Evolutionary conservation across 495 filamentous ascomycete genomes (phyloP).

Genomic region (Aspergillus carlsbadensis): DNA sequence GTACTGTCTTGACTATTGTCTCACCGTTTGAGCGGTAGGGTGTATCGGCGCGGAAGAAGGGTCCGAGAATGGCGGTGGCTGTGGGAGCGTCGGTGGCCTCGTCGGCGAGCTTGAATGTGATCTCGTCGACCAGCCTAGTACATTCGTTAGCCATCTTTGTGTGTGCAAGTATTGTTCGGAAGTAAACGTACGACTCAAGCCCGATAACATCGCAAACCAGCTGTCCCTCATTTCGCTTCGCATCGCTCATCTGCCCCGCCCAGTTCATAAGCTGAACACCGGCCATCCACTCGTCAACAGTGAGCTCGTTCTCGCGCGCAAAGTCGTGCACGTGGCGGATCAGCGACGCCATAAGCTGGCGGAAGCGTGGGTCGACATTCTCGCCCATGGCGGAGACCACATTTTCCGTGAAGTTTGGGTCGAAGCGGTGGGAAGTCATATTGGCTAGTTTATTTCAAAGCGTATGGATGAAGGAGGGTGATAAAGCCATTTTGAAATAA

Average conservation of each 20-base stretch:
- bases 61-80: conserved; percentile 71
- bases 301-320: conserved; percentile 50
- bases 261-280: conserved; percentile 62
- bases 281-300: conserved; percentile 48
- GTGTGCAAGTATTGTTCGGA: conserved; percentile 1
- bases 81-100: conserved; percentile 55
- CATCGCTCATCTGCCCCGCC: conserved; percentile 68
- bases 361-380: conserved; percentile 56
- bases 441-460: conserved; percentile 8
- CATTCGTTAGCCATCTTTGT: not conserved
- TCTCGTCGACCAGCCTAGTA: conserved; percentile 68
- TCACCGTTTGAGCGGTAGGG: conserved; percentile 61
- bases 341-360: conserved; percentile 40
- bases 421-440: conserved; percentile 44
- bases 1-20: conserved; percentile 58
- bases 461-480: not conserved
- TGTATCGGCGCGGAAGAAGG: conserved; percentile 73
- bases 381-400: conserved; percentile 72
- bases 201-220: conserved; percentile 72
- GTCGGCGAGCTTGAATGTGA: conserved; percentile 63
- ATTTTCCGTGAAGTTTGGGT: conserved; percentile 64
- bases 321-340: conserved; percentile 49
- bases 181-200: conserved; percentile 56
- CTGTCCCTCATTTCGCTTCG: conserved; percentile 71
- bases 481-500: not conserved